Evolutionary conservation across 2,329 filamentous ascomycete species (phyloP).

Genomic region (Venturia oleaginea): DNA sequence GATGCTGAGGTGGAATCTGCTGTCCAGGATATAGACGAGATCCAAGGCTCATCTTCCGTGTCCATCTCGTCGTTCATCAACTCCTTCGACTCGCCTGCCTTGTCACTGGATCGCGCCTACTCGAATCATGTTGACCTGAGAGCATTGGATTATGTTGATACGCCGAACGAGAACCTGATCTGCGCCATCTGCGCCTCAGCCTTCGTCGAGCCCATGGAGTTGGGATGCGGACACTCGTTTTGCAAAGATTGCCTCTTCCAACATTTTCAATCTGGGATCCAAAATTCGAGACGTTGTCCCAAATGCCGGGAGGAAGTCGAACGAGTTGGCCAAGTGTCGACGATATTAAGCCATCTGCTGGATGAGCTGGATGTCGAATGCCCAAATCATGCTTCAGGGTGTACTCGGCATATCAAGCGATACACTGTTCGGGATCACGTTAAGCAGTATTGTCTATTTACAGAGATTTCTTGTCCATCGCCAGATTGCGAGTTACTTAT

Average conservation of each 20-base stretch:
- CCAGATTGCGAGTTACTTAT: constrained; percentile 42
- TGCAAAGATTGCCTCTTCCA: constrained; percentile 47
- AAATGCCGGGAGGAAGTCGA: constrained; percentile 43
- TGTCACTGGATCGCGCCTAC: too few relatives aligned
- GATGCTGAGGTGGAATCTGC: neutral
- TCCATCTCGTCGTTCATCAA: neutral
- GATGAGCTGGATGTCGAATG: constrained; percentile 53
- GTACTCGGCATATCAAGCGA: constrained; percentile 43
- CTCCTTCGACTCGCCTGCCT: too few relatives aligned
- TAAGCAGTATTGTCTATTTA: constrained; percentile 50
- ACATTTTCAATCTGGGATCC: constrained; percentile 7
- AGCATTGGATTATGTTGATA: constrained; percentile 46
- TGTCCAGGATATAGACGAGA: neutral
- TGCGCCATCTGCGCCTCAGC: constrained; percentile 57
- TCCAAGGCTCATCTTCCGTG: neutral
- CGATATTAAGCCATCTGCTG: constrained; percentile 51
- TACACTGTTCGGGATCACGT: constrained; percentile 51
- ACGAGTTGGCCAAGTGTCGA: constrained; percentile 33
- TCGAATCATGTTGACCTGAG: constrained; percentile 45
- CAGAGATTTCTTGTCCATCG: constrained; percentile 43
- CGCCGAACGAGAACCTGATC: constrained; percentile 50
- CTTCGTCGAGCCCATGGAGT: constrained; percentile 48
- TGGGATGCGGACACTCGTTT: constrained; percentile 56
- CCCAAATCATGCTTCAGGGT: constrained; percentile 46
- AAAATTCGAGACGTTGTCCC: constrained; percentile 39